These are phyloP conservation scores for Agapanthus africanus DNA, from an alignment of 106 monocot species.

Conservation along the genomic window DNA sequence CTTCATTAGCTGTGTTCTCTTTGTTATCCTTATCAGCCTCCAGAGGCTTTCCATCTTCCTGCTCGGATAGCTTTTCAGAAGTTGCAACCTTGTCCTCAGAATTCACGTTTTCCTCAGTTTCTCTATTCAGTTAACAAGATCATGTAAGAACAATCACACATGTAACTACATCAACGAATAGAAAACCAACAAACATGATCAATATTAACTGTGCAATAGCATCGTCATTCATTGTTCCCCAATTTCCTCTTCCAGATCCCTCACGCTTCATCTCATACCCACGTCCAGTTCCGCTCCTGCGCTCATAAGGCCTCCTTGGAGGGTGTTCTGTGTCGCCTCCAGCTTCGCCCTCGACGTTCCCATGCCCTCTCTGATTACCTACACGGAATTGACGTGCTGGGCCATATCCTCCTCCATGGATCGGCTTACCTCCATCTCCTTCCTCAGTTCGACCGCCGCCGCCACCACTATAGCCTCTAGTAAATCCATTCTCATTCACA, in stretches of 20 bases:
- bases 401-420: conserved; percentile 17
- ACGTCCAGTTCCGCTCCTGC: conserved; percentile 79
- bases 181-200: not conserved
- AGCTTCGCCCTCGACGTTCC: conserved; percentile 29
- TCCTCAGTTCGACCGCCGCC: conserved; percentile 1
- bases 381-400: conserved; percentile 33
- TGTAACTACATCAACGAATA: not conserved
- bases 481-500: conserved; percentile 19
- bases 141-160: not conserved
- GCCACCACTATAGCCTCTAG: conserved; percentile 11
- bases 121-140: conserved; percentile 3
- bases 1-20: conserved; percentile 19
- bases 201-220: conserved; percentile 30
- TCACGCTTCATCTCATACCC: conserved; percentile 50
- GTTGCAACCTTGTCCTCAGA: conserved; percentile 18
- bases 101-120: conserved; percentile 15
- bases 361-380: conserved; percentile 29
- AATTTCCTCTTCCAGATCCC: conserved; percentile 31
- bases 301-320: conserved; percentile 48
- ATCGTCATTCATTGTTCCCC: conserved; percentile 37
- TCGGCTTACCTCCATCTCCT: not conserved
- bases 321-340: conserved; percentile 24
- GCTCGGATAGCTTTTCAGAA: conserved; percentile 21
- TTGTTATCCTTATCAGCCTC: conserved; percentile 26
- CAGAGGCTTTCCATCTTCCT: conserved; percentile 16